Percentiles rank a stretch among this genome's conserved stretches.
Conservation (phyloP, 805 yeast species). For the Yueomyces sinensis region DNA sequence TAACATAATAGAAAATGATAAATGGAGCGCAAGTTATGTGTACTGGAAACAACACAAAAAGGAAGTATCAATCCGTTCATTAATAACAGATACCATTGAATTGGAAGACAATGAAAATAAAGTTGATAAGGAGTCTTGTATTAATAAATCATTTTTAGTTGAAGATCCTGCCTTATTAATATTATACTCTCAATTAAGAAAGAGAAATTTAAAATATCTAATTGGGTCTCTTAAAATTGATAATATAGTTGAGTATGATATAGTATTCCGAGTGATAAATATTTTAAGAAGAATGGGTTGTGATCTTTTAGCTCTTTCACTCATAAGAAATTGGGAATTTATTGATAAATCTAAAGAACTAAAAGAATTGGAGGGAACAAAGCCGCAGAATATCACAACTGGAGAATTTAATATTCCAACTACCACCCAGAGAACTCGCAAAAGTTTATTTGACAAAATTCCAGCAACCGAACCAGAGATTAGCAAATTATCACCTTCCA, state of each 20-base stretch:
- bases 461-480: conserved; percentile 1
- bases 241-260: conserved; percentile 40
- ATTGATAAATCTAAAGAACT: conserved; percentile 5
- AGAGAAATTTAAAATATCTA: conserved; percentile 35
- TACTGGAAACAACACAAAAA: conserved; percentile 50
- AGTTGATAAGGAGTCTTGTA: conserved; percentile 22
- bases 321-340: conserved; percentile 61
- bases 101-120: conserved; percentile 19
- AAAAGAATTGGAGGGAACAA: conserved; percentile 1
- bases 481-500: background rate
- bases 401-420: conserved; percentile 5
- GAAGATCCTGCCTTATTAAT: conserved; percentile 76
- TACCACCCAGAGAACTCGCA: conserved; percentile 11
- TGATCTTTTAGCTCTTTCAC: conserved; percentile 54
- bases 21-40: conserved; percentile 77
- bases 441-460: conserved; percentile 21
- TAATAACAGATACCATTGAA: conserved; percentile 42
- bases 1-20: conserved; percentile 49
- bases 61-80: conserved; percentile 44
- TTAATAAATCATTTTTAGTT: conserved; percentile 34
- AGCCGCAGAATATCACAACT: background rate
- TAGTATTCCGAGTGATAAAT: conserved; percentile 46
- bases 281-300: conserved; percentile 87
- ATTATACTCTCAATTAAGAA: conserved; percentile 49
- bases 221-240: conserved; percentile 33